Conservation (phyloP, 2,329 filamentous ascomycete genomes). For the Alternaria dauci region DNA sequence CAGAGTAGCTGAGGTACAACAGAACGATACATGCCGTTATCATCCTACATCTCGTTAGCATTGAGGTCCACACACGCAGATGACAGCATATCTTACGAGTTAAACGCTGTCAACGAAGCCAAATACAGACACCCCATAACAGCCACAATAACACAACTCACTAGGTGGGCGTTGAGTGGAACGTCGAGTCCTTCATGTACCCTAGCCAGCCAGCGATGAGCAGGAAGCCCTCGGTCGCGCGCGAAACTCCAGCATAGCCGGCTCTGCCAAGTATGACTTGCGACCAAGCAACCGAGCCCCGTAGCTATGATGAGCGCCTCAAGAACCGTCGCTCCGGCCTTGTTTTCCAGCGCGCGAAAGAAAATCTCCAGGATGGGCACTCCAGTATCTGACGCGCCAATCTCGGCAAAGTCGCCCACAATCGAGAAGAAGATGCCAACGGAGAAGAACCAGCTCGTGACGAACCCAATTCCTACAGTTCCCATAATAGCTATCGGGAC, state of each 20-base stretch:
- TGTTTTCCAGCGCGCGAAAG: constrained; percentile 54
- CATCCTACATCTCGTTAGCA: constrained; percentile 42
- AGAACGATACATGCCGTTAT: constrained; percentile 55
- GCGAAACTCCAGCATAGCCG: constrained; percentile 63
- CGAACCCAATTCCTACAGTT: constrained; percentile 59
- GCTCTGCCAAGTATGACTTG: constrained; percentile 61
- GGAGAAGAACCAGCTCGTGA: constrained; percentile 59
- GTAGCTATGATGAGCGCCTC: constrained; percentile 59
- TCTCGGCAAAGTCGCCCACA: constrained; percentile 54
- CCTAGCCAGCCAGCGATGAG: constrained; percentile 51
- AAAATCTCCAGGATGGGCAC: constrained; percentile 61
- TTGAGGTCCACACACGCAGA: background rate
- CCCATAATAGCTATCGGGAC: constrained; percentile 61
- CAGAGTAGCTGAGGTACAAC: constrained; percentile 50
- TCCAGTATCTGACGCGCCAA: constrained; percentile 53
- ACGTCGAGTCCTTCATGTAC: constrained; percentile 55
- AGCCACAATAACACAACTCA: constrained; percentile 56
- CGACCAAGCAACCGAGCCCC: constrained; percentile 58
- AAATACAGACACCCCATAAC: constrained; percentile 58
- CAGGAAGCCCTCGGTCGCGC: constrained; percentile 59
- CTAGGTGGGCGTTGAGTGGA: constrained; percentile 55
- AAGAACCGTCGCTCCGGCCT: constrained; percentile 57
- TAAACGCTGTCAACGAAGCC: constrained; percentile 53
- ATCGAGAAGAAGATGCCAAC: constrained; percentile 62
- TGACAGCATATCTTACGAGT: constrained; percentile 40